Evolutionary conservation across 2,329 filamentous ascomycete genomes (phyloP).

Genomic region (Colletotrichum liriopes): DNA sequence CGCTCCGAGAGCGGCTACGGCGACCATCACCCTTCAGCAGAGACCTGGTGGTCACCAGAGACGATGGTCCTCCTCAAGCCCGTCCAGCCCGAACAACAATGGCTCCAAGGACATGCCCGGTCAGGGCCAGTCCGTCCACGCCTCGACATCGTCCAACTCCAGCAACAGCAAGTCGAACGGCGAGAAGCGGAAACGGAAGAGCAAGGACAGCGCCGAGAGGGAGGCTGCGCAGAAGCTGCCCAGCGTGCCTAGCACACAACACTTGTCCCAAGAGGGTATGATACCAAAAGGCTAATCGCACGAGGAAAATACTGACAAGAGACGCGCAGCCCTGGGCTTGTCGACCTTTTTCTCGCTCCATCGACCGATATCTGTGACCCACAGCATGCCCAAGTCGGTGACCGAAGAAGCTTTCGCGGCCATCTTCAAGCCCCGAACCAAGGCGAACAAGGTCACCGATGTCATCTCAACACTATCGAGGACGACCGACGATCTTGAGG

Average conservation of each 20-base stretch:
- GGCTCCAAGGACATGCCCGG: constrained; percentile 67
- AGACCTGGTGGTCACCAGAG: constrained; percentile 61
- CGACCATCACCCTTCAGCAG: constrained; percentile 50
- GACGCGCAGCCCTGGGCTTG: constrained; percentile 80
- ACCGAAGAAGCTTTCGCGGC: constrained; percentile 84
- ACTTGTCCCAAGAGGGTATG: constrained; percentile 78
- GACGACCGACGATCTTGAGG: constrained; percentile 73
- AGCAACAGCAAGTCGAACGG: constrained; percentile 60
- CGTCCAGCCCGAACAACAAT: constrained; percentile 73
- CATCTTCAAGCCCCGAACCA: constrained; percentile 79
- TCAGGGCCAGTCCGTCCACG: constrained; percentile 63
- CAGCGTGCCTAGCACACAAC: constrained; percentile 81
- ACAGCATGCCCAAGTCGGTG: constrained; percentile 81
- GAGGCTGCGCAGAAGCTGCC: constrained; percentile 73
- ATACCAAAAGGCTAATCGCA: constrained; percentile 10
- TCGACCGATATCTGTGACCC: constrained; percentile 90
- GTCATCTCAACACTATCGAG: constrained; percentile 78
- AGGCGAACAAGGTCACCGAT: constrained; percentile 67
- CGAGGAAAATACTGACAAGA: constrained; percentile 11
- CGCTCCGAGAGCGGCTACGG: constrained; percentile 57
- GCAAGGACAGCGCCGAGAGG: constrained; percentile 64
- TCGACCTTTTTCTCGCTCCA: constrained; percentile 97
- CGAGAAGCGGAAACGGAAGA: constrained; percentile 73
- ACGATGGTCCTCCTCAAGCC: constrained; percentile 74
- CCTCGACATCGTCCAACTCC: constrained; percentile 60